Percentiles rank a stretch among this genome's conserved stretches.
Evolutionary conservation across 805 yeast genomes (phyloP).

Genomic region (Saturnispora ahearnii): DNA sequence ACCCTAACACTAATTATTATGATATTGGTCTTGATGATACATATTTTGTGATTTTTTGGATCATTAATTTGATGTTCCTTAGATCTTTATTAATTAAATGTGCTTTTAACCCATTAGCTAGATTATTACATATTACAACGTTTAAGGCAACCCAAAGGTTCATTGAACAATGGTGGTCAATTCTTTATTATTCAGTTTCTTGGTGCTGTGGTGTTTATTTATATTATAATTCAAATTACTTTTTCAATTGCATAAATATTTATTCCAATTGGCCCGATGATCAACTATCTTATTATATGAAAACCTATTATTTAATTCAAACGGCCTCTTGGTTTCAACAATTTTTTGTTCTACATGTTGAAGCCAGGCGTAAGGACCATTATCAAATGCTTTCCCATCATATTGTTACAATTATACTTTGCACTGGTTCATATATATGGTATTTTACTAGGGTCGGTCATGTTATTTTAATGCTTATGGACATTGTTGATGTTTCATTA

Average conservation of each 20-base stretch:
- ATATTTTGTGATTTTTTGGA: slow-evolving; percentile 45
- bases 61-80: slow-evolving; percentile 47
- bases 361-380: slow-evolving; percentile 73
- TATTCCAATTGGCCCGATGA: slow-evolving; percentile 72
- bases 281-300: slow-evolving; percentile 41
- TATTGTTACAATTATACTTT: slow-evolving; percentile 61
- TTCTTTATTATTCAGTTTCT: slow-evolving; percentile 48
- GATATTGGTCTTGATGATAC: slow-evolving; percentile 50
- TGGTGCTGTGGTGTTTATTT: slow-evolving; percentile 50
- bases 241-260: slow-evolving; percentile 44
- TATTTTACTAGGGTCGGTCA: slow-evolving; percentile 74
- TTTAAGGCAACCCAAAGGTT: slow-evolving; percentile 54
- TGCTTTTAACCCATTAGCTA: slow-evolving; percentile 50
- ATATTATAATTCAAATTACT: slow-evolving; percentile 51
- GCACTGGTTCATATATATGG: slow-evolving; percentile 63
- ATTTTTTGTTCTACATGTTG: slow-evolving; percentile 65
- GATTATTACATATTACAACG: slow-evolving; percentile 34
- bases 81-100: slow-evolving; percentile 54
- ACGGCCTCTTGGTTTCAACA: slow-evolving; percentile 79
- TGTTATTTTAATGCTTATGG: slow-evolving; percentile 71
- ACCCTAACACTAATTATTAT: slow-evolving; percentile 29
- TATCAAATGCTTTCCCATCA: slow-evolving; percentile 85
- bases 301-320: slow-evolving; percentile 62
- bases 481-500: slow-evolving; percentile 65
- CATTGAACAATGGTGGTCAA: slow-evolving; percentile 81